These are phyloP conservation scores for Pistacia atlantica DNA, from an alignment of 345 rosid species.

Conservation along the genomic window DNA sequence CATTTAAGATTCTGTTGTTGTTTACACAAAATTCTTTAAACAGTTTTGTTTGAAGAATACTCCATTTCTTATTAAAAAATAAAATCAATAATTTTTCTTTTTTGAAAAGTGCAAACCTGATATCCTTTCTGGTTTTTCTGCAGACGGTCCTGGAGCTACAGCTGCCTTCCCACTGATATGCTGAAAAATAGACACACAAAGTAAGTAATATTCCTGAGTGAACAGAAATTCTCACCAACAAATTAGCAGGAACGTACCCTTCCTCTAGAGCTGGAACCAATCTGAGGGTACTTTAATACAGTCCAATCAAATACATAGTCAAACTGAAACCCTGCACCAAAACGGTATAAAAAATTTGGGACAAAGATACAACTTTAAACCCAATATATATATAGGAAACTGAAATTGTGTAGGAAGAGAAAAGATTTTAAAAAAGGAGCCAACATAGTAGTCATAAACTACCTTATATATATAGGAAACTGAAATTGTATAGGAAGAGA, in stretches of 20 bases:
- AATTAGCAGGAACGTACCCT: conserved; percentile 45
- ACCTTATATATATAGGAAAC: not conserved
- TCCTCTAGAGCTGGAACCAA: conserved; percentile 63
- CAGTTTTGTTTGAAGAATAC: not conserved
- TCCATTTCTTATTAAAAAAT: not conserved
- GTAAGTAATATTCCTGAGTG: conserved; percentile 4
- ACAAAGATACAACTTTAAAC: not conserved
- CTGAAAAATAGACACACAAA: conserved; percentile 24
- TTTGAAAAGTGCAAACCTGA: conserved; percentile 34
- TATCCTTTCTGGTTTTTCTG: conserved; percentile 52
- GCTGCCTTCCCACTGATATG: conserved; percentile 53
- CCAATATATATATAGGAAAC: not conserved
- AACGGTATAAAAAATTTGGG: not conserved
- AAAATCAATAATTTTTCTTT: too few relatives aligned
- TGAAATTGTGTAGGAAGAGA: not conserved
- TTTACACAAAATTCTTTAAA: not conserved
- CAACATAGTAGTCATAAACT: not conserved
- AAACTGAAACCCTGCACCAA: conserved; percentile 71
- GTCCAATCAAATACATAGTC: conserved; percentile 91
- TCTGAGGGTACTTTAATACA: conserved; percentile 77
- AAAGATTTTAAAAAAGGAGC: not conserved
- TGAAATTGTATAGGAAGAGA: not conserved
- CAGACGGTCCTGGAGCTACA: conserved; percentile 47
- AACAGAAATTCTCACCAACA: conserved; percentile 6
- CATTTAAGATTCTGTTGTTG: not conserved